Percentiles rank a stretch among this genome's conserved stretches.
These are phyloP conservation scores for Phytophthora sp. DNA, from an alignment of 352 stramenopile genomes.

Conservation along the genomic window DNA sequence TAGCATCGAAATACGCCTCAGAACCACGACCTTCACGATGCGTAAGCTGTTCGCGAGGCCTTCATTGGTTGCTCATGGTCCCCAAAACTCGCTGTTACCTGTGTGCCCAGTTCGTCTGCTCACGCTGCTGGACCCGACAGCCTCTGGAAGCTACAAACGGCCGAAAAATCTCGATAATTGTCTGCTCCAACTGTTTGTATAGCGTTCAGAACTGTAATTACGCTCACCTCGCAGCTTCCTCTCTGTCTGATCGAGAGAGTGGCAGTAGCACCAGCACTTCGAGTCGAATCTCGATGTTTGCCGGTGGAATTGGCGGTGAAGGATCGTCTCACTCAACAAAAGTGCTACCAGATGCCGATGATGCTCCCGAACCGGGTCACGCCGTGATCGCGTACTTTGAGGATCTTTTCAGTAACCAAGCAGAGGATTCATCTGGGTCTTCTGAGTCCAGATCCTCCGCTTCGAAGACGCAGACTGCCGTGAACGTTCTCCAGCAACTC, in stretches of 20 bases:
- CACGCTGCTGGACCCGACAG: conserved; percentile 32
- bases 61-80: conserved; percentile 29
- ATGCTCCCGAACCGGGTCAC: conserved; percentile 15
- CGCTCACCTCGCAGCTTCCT: conserved; percentile 29
- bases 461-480: conserved; percentile 29
- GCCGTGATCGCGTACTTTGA: conserved; percentile 22
- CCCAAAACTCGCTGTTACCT: conserved; percentile 42
- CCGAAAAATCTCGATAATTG: conserved; percentile 34
- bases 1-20: neutral
- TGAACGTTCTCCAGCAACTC: conserved; percentile 54
- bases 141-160: conserved; percentile 35
- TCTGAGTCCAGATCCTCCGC: neutral
- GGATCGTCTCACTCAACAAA: conserved; percentile 5
- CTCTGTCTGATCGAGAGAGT: conserved; percentile 9
- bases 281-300: conserved; percentile 19
- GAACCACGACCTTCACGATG: conserved; percentile 34
- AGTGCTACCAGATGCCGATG: conserved; percentile 23
- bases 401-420: conserved; percentile 2
- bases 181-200: conserved; percentile 52
- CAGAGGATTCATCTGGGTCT: neutral
- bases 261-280: conserved; percentile 20
- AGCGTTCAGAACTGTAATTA: conserved; percentile 61
- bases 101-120: conserved; percentile 42
- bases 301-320: conserved; percentile 4
- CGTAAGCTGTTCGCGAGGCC: conserved; percentile 47